These are phyloP conservation scores for Tetratostichococcus sp. DNA, from an alignment of 139 green algal species.

Conservation along the genomic window DNA sequence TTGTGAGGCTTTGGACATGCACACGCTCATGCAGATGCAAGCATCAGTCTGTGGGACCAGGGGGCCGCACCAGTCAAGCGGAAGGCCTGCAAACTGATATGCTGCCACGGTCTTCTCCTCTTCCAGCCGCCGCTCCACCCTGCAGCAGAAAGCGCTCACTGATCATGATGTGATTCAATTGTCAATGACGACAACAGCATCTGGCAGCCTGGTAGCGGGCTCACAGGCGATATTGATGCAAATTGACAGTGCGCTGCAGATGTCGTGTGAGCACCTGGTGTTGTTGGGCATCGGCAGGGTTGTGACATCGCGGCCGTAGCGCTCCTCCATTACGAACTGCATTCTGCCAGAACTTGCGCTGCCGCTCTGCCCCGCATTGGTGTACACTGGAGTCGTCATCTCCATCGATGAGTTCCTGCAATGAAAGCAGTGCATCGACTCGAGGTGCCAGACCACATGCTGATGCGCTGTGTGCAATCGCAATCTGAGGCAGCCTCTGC, in stretches of 20 bases:
- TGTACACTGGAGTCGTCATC: constrained; percentile 74
- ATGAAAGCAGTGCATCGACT: constrained; percentile 1
- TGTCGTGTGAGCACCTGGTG: constrained; percentile 1
- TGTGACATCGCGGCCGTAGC: neutral
- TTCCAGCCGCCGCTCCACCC: neutral
- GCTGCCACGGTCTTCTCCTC: constrained; percentile 9
- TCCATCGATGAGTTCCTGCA: constrained; percentile 46
- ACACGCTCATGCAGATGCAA: too few species aligned
- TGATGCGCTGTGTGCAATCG: neutral
- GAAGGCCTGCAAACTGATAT: constrained; percentile 10
- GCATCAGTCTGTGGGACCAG: too few species aligned
- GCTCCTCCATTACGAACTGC: constrained; percentile 30
- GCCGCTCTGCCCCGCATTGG: constrained; percentile 8
- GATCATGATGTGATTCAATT: too few species aligned
- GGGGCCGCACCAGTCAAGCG: constrained; percentile 6
- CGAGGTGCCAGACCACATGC: neutral
- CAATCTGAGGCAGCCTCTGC: too few species aligned
- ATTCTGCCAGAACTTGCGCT: constrained; percentile 10
- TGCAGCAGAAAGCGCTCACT: constrained; percentile 1
- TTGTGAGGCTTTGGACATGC: too few species aligned
- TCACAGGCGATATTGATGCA: too few species aligned
- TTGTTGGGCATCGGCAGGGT: constrained; percentile 12
- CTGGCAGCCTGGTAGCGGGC: too few species aligned
- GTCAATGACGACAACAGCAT: too few species aligned
- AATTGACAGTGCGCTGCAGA: too few species aligned